Percentiles rank a stretch among this genome's conserved stretches.
phyloP scores from a whole-genome alignment of 257 asterid species.

The Anisodus tanguticus region DNA sequence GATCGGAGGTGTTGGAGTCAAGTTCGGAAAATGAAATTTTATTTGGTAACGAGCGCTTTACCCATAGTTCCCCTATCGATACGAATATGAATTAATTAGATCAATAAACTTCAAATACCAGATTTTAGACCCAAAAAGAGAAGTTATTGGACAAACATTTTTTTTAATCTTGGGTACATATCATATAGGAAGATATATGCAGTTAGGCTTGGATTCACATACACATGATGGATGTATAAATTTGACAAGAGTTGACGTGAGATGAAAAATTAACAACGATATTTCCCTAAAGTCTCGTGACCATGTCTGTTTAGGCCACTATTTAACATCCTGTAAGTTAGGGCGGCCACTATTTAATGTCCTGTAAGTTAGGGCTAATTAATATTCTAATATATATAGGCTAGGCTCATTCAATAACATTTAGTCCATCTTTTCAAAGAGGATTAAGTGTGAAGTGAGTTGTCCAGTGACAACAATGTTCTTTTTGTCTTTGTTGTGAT shows the following conservation, averaged over 20 bases:
- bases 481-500: conserved; percentile 6
- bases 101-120: not conserved
- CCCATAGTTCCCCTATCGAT: not conserved
- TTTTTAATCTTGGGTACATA: no score
- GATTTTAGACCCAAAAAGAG: not conserved
- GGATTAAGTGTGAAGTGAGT: not conserved
- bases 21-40: not conserved
- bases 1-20: not conserved
- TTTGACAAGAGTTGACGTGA: no score
- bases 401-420: not conserved
- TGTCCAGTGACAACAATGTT: conserved; percentile 21
- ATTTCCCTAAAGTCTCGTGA: no score
- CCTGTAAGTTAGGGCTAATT: no score
- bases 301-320: no score
- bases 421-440: conserved; percentile 1
- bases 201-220: no score
- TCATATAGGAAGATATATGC: no score
- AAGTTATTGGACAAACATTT: not conserved
- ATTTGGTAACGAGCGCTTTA: not conserved
- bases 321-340: no score
- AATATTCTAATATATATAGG: no score
- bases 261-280: no score
- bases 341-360: no score
- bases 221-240: no score
- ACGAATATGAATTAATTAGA: not conserved